These are phyloP conservation scores for Cytidiella melzeri DNA, from an alignment of 768 basidiomycete species.

Conservation along the genomic window DNA sequence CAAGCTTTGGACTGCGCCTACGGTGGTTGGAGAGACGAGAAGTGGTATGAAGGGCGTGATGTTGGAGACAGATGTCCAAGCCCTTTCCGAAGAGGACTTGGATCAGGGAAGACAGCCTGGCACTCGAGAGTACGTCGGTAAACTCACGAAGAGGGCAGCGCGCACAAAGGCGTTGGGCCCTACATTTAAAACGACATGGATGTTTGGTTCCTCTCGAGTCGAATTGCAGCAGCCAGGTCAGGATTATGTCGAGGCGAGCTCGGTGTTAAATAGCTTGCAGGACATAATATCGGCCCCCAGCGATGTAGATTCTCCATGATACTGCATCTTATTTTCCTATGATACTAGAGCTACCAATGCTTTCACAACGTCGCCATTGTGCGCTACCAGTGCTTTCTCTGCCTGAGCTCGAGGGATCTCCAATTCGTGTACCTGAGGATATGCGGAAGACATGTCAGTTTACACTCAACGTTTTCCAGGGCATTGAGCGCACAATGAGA, in stretches of 20 bases:
- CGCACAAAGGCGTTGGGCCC: slow-evolving; percentile 10
- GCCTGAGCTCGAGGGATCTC: slow-evolving; percentile 54
- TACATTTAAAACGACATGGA: no score
- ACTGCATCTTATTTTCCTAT: background rate
- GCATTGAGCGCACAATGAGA: slow-evolving; percentile 41
- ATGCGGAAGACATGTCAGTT: background rate
- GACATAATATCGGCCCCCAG: background rate
- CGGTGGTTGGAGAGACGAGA: slow-evolving; percentile 42
- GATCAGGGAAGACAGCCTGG: slow-evolving; percentile 43
- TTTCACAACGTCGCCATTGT: slow-evolving; percentile 47
- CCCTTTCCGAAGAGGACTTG: slow-evolving; percentile 20
- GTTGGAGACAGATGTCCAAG: slow-evolving; percentile 17
- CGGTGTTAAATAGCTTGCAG: background rate
- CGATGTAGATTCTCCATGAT: background rate
- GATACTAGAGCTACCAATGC: slow-evolving; percentile 32
- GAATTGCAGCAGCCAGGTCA: no score
- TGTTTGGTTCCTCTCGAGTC: no score
- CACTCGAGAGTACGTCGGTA: slow-evolving; percentile 38
- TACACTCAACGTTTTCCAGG: background rate
- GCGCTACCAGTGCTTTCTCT: slow-evolving; percentile 49
- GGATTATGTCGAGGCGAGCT: background rate
- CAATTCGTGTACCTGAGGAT: slow-evolving; percentile 51
- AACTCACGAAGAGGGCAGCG: background rate
- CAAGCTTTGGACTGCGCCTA: slow-evolving; percentile 34
- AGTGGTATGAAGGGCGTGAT: slow-evolving; percentile 30